Evolutionary conservation across 129 eudicot genomes (phyloP), one percentile per base, ranked within the genome.

Genomic region (Glebionis coronaria): DNA sequence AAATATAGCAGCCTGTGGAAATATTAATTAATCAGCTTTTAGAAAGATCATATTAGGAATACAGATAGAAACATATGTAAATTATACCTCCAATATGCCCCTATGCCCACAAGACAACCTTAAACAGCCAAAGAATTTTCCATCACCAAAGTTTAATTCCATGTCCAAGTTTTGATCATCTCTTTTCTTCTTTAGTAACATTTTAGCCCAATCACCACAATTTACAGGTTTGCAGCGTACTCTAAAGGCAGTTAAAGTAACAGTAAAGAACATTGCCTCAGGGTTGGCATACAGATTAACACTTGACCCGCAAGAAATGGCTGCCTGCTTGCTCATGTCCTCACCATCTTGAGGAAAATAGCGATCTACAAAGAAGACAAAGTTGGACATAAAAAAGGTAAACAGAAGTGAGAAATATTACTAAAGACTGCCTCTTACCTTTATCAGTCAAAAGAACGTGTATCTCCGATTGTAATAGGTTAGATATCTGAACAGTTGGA

Each of bases 191-290:
- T 94, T 94, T 80, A 76, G 81, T 81, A 90, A 78, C 82, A 82
- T 94, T 73, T 77, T 94, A 62, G 84, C 85, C 95, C 93, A 89
- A 73, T 94, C 90, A 70, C 90, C 82, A 80, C 94, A 81, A 69
- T 87, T 83, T 49, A 94, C 91, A n/a, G 95, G 93, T 71, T 81
- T 87, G 83, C 88, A 89, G 72, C 83, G 85, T 76, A 90, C 83
- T 44, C 72, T 63, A 75, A 84, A 85, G 29, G 78, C 79, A 69
- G 88, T 78, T 74, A 94, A 80, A 51, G 95, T 82, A 62, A 94
- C 77, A 58, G 69, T 77, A 73, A 94, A 84, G 71, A 66, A 81
- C 71, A 94, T 78, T 9, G 84, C 78, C 66, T 82, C 93, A 44
- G 99, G 99, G 76, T 90, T 83, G 15, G 85, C 97, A 80, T 94